These are phyloP conservation scores for Xerocomellus dryophilus DNA, from an alignment of 768 basidiomycete species.

Conservation along the genomic window DNA sequence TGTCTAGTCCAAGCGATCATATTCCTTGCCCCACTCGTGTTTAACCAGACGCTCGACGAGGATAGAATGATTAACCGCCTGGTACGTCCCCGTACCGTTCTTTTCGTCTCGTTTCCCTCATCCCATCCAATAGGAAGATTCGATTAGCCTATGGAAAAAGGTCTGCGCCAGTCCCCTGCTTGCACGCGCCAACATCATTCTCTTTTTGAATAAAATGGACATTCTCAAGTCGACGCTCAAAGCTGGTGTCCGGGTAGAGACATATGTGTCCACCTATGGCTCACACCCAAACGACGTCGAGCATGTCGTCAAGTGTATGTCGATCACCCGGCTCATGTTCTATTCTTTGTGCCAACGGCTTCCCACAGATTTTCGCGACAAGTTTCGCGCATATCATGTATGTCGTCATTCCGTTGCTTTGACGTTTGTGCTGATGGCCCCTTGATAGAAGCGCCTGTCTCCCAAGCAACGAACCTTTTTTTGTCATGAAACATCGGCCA, in stretches of 20 bases:
- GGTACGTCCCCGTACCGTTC: conserved; percentile 31
- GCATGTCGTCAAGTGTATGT: conserved; percentile 63
- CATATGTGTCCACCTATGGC: conserved; percentile 62
- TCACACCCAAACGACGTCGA: conserved; percentile 55
- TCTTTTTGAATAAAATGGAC: conserved; percentile 79
- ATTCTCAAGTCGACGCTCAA: conserved; percentile 54
- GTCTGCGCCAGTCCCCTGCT: conserved; percentile 65
- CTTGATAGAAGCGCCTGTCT: conserved; percentile 50
- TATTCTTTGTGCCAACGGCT: not conserved
- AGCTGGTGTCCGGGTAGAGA: conserved; percentile 52
- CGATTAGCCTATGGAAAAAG: conserved; percentile 67
- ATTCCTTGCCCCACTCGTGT: conserved; percentile 76
- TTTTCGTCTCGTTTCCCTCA: not conserved
- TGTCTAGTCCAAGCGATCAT: conserved; percentile 68
- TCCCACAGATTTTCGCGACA: conserved; percentile 61
- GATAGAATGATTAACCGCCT: conserved; percentile 63
- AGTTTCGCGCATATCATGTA: conserved; percentile 63
- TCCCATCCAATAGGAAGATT: conserved; percentile 56
- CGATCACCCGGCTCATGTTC: not conserved
- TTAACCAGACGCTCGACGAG: conserved; percentile 73
- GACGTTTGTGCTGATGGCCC: not conserved
- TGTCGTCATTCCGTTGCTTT: conserved; percentile 16
- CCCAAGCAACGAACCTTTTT: conserved; percentile 58
- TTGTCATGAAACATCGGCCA: conserved; percentile 68
- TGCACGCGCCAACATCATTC: conserved; percentile 57